These are phyloP conservation scores for Agaricales sp. DNA, from an alignment of 1,284 basidiomycete species.

Conservation along the genomic window DNA sequence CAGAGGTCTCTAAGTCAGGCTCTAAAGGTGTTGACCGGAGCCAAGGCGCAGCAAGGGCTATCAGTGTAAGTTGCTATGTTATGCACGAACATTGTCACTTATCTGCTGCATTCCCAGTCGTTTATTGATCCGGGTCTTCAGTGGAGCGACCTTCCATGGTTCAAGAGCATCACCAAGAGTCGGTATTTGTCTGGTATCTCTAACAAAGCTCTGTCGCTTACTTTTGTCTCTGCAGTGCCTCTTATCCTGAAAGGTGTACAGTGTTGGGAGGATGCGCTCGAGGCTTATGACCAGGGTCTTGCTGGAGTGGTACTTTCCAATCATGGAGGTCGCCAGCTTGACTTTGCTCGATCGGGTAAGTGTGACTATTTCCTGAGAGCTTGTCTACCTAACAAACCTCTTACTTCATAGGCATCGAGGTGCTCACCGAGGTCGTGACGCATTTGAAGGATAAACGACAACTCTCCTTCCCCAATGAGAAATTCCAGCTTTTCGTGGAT, in stretches of 20 bases:
- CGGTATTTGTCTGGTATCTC: conserved; percentile 12
- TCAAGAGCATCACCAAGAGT: conserved; percentile 85
- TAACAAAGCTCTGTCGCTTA: neutral
- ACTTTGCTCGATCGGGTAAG: conserved; percentile 75
- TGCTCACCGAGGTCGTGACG: conserved; percentile 79
- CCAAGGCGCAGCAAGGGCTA: conserved; percentile 91
- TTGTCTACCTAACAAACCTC: neutral
- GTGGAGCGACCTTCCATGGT: conserved; percentile 86
- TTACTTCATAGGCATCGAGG: conserved; percentile 48
- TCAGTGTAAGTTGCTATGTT: conserved; percentile 48
- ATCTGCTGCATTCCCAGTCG: conserved; percentile 35
- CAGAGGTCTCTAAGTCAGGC: conserved; percentile 48
- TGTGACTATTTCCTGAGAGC: neutral
- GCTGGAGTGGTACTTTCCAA: conserved; percentile 87
- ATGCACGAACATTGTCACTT: conserved; percentile 1
- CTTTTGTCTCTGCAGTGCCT: conserved; percentile 51
- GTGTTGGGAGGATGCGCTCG: conserved; percentile 88
- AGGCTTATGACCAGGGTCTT: conserved; percentile 77
- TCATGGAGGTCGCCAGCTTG: conserved; percentile 88
- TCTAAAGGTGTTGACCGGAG: conserved; percentile 66
- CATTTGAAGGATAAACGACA: conserved; percentile 64
- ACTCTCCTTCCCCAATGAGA: conserved; percentile 50
- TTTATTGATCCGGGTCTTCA: conserved; percentile 89
- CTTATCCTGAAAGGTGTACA: conserved; percentile 90
- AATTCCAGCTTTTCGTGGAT: conserved; percentile 86